Percentiles rank a stretch among this genome's conserved stretches.
Conservation (phyloP, 176 grass and related monocot species). For the Oryza australiensis region DNA sequence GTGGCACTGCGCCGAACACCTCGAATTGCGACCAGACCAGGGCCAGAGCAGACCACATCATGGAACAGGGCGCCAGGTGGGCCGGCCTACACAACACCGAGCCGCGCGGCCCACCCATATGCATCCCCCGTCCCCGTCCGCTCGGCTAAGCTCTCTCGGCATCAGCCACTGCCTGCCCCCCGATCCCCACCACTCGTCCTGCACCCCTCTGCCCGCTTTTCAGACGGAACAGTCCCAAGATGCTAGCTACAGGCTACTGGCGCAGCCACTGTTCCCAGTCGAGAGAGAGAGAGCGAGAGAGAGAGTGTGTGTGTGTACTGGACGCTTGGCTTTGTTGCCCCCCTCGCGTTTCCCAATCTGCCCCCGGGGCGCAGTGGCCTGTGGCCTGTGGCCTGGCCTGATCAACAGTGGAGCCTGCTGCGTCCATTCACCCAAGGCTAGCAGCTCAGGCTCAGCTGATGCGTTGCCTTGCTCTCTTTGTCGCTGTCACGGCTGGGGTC, state of each 20-base stretch:
- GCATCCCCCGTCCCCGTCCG: not conserved
- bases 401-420: not conserved
- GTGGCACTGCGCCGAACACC: conserved; percentile 13
- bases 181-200: conserved; percentile 44
- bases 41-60: conserved; percentile 23
- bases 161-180: not conserved
- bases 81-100: not conserved
- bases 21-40: not conserved
- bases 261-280: conserved; percentile 24
- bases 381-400: not conserved
- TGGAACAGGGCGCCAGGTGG: not conserved
- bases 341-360: conserved; percentile 39
- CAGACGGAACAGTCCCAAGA: conserved; percentile 50
- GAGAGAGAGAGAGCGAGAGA: not conserved
- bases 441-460: not conserved
- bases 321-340: conserved; percentile 17
- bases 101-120: not conserved
- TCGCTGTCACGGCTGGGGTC: not conserved
- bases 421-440: not conserved
- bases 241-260: conserved; percentile 30
- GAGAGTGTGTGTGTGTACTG: not conserved
- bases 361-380: not conserved
- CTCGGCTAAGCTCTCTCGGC: not conserved
- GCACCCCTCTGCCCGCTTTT: conserved; percentile 43
- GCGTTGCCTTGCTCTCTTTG: not conserved